Evolutionary conservation across 139 green algal species (phyloP).

Genomic region (Tetradesmus obliquus): DNA sequence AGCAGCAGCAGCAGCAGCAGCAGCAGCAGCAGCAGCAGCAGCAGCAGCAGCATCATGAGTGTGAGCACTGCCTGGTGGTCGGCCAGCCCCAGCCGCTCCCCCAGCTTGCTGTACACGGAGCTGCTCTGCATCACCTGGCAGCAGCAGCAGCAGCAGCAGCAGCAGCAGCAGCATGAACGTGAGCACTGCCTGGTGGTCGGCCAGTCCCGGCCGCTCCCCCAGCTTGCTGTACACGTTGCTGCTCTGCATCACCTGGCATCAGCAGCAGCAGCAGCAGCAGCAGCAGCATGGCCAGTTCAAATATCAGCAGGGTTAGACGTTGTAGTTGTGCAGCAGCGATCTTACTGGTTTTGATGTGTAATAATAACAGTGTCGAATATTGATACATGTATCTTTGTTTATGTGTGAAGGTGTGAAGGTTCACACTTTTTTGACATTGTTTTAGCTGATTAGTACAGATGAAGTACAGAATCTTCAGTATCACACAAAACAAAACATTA

Average conservation of each 20-base stretch:
- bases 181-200: conserved; percentile 85
- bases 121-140: conserved; percentile 92
- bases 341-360: no score
- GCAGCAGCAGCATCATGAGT: neutral
- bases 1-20: neutral
- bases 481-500: neutral
- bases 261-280: neutral
- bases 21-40: neutral
- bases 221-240: conserved; percentile 94
- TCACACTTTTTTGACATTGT: no score
- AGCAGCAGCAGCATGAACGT: neutral
- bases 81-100: conserved; percentile 79
- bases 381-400: no score
- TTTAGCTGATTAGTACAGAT: no score
- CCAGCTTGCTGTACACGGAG: conserved; percentile 93
- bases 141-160: no score
- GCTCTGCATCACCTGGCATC: conserved; percentile 91
- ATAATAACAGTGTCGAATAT: no score
- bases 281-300: neutral
- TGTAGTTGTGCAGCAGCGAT: no score
- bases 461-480: no score
- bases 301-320: no score
- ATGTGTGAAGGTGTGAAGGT: no score
- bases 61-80: conserved; percentile 85
- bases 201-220: conserved; percentile 81